Conservation (phyloP, 177 flowering plant genomes). For the Vitis hybrid region DNA sequence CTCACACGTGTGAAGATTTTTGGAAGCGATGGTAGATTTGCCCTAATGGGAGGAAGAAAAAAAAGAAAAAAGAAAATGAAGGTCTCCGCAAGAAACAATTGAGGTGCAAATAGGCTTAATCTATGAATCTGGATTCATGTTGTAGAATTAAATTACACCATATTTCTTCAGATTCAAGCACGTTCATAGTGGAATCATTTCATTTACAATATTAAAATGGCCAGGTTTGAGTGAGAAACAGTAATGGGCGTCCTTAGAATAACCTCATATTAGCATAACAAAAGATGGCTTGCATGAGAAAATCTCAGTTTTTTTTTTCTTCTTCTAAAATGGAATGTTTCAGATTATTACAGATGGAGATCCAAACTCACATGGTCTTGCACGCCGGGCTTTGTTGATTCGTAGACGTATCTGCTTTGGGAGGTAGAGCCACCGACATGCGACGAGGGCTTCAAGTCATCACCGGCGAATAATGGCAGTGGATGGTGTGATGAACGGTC, state of each 20-base stretch:
- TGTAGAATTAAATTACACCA: too few species aligned
- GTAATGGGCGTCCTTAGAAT: neutral
- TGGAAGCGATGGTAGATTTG: neutral
- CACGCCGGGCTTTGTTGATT: slow-evolving; percentile 22
- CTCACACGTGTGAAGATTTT: slow-evolving; percentile 17
- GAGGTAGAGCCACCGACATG: slow-evolving; percentile 1
- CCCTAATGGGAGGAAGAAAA: too few species aligned
- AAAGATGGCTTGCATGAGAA: neutral
- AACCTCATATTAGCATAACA: neutral
- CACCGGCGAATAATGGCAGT: slow-evolving; percentile 28
- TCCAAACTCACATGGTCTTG: slow-evolving; percentile 92
- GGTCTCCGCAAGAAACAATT: too few species aligned
- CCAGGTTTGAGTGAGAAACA: neutral
- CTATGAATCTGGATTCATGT: too few species aligned
- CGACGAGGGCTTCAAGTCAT: slow-evolving; percentile 14
- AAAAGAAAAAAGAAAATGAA: too few species aligned
- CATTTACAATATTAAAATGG: neutral
- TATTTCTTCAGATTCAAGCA: too few species aligned
- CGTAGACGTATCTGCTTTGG: slow-evolving; percentile 24
- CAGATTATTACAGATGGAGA: slow-evolving; percentile 59
- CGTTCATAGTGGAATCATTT: too few species aligned
- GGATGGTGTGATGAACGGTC: slow-evolving; percentile 29
- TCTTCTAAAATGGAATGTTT: neutral
- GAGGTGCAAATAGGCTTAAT: too few species aligned
- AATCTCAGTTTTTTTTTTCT: neutral